Evolutionary conservation across 305 asterid genomes (phyloP), one percentile per base, ranked within the genome.

Genomic region (Fraxinus nigra): DNA sequence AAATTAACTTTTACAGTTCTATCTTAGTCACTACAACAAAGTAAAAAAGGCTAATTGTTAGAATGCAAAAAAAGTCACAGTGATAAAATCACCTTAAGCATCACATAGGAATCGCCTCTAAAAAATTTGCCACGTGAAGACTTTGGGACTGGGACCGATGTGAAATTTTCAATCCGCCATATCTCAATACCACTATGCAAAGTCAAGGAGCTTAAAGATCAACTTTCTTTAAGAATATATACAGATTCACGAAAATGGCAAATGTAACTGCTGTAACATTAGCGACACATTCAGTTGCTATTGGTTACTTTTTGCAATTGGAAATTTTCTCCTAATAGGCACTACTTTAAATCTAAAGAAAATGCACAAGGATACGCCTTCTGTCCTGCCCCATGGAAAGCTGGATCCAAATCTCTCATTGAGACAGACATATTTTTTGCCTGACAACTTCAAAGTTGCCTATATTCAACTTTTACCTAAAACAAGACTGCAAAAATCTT

Each of bases 381-480:
- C 73, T 87, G 90, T 35, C 98, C 98, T 18, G 95, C 95, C 78
- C 93, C 97, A 83, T 91, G 94, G 86, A 94, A 94, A 86, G 89
- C 93, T 46, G 94, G 90, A 89, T 94, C 98, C 85, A 92, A 78
- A 75, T 92, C 91, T 82, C 88, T 95, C 95, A 92, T 92, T 80
- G 99, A 95, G 85, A 95, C 96, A 86, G 97, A 86, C 99, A 95
- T 95, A 54, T 73, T 89, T 88, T 82, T 85, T 77, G 72, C 76
- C 59, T 80, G 83, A 81, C 82, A 86, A 73, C 83, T 75, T 77
- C 81, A 82, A 11, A 34, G 37, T 34, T 69, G 78, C 75, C 77
- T 37, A 48, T 30, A 65, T 20, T 11, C 77, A 28, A 84, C 81
- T 78, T 85, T 74, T 65, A 77, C 87, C 90, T 87, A 87, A 85